Evolutionary conservation across 2,329 filamentous ascomycete species (phyloP).

Genomic region (Claviceps sp.): DNA sequence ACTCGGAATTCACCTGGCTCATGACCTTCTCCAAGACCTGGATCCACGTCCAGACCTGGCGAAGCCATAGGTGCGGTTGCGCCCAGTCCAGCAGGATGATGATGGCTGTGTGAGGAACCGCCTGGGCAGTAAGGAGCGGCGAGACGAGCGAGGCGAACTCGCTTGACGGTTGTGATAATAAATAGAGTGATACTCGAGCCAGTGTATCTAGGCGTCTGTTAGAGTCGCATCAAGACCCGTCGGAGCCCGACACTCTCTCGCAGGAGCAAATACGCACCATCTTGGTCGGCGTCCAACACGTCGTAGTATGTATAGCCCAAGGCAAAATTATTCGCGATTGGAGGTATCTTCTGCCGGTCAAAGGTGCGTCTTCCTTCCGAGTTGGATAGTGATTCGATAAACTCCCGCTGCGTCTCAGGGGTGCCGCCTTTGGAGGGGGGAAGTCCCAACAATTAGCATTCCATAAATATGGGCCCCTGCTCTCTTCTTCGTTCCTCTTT

Average conservation of each 20-base stretch:
- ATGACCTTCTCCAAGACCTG: slow-evolving; percentile 68
- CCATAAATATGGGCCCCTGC: neutral
- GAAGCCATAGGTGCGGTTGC: slow-evolving; percentile 83
- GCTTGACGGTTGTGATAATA: slow-evolving; percentile 72
- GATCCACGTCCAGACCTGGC: slow-evolving; percentile 82
- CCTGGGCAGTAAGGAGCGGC: slow-evolving; percentile 71
- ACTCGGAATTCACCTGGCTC: slow-evolving; percentile 58
- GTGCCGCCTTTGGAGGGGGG: slow-evolving; percentile 48
- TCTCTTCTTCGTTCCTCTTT: neutral
- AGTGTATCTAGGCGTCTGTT: slow-evolving; percentile 56
- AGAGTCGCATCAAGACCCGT: slow-evolving; percentile 6
- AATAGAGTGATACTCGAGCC: slow-evolving; percentile 77
- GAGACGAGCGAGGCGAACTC: slow-evolving; percentile 72
- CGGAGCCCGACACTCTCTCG: neutral
- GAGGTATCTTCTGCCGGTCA: slow-evolving; percentile 52
- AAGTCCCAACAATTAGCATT: slow-evolving; percentile 4
- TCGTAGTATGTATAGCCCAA: slow-evolving; percentile 93
- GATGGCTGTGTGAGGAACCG: slow-evolving; percentile 74
- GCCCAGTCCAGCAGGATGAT: slow-evolving; percentile 94
- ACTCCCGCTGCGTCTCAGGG: slow-evolving; percentile 71
- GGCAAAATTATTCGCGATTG: slow-evolving; percentile 83
- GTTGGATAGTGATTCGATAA: slow-evolving; percentile 52
- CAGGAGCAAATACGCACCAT: slow-evolving; percentile 45
- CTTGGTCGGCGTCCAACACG: slow-evolving; percentile 84
- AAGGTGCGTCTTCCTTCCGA: slow-evolving; percentile 38